Conservation (phyloP, 2,329 filamentous ascomycete genomes). For the Apiospora hydei region DNA sequence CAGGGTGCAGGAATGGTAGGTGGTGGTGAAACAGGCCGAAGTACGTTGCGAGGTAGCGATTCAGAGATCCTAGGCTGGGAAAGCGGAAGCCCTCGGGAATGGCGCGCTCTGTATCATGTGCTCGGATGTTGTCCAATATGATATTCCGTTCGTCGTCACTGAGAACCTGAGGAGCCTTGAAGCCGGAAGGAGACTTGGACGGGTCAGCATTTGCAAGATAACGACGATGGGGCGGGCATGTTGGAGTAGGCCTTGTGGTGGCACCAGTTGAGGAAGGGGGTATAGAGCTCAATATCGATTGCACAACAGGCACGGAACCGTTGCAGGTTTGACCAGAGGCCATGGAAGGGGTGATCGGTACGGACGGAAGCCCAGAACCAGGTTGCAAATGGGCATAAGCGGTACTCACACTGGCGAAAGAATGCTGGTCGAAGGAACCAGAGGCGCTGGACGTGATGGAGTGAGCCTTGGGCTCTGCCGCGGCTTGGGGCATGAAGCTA, state of each 20-base stretch:
- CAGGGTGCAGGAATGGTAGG: constrained; percentile 91
- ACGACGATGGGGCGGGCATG: neutral
- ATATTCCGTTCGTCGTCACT: constrained; percentile 85
- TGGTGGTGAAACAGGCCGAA: constrained; percentile 98
- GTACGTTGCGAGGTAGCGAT: constrained; percentile 93
- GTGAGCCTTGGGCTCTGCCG: constrained; percentile 76
- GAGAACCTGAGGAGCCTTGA: constrained; percentile 79
- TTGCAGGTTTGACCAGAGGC: constrained; percentile 64
- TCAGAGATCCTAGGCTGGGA: constrained; percentile 80
- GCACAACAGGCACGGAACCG: constrained; percentile 69
- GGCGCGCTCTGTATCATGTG: constrained; percentile 79
- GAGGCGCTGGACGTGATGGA: constrained; percentile 72
- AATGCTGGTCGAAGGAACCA: constrained; percentile 72
- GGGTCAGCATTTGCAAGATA: constrained; percentile 23
- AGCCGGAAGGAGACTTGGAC: constrained; percentile 69
- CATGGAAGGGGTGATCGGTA: constrained; percentile 49
- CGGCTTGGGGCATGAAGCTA: constrained; percentile 76
- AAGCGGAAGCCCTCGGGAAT: constrained; percentile 90
- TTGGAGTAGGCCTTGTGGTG: constrained; percentile 25
- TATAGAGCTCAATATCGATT: constrained; percentile 76
- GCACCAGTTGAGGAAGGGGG: constrained; percentile 69
- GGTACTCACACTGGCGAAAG: constrained; percentile 66
- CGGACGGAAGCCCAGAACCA: constrained; percentile 64
- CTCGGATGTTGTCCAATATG: constrained; percentile 86
- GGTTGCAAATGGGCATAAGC: constrained; percentile 58